Conservation (phyloP, 148 eudicot genomes). For the Silene latifolia region DNA sequence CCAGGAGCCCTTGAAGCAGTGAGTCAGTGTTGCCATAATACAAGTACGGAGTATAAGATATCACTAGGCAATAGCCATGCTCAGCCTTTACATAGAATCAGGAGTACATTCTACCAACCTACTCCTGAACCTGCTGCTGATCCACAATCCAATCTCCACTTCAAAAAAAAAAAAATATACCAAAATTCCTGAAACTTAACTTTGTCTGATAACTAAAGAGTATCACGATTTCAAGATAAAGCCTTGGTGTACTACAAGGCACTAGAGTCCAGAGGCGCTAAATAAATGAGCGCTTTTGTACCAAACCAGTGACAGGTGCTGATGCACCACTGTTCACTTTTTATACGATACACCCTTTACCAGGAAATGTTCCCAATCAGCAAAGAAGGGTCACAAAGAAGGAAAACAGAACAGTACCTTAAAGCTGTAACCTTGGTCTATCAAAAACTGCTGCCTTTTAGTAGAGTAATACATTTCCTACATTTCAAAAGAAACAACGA, state of each 20-base stretch:
- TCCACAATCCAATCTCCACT: not conserved
- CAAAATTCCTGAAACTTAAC: not conserved
- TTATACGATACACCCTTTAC: not conserved
- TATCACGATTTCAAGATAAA: no score
- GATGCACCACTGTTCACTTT: not conserved
- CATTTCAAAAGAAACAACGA: slow-evolving; percentile 19
- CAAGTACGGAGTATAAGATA: no score
- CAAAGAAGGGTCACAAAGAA: not conserved
- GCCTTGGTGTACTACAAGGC: no score
- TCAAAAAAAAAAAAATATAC: not conserved
- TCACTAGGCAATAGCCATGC: not conserved
- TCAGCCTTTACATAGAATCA: not conserved
- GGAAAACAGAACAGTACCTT: slow-evolving; percentile 46
- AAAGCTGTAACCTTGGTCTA: slow-evolving; percentile 98
- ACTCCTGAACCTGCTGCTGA: not conserved
- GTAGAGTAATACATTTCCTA: slow-evolving; percentile 99
- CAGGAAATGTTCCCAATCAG: not conserved
- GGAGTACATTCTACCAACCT: not conserved
- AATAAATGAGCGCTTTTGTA: not conserved
- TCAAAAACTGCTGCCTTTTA: slow-evolving; percentile 95
- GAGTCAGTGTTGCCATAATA: no score
- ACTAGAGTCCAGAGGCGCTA: not conserved
- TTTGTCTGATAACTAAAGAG: not conserved
- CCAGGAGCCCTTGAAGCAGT: no score
- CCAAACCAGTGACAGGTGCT: not conserved